These are phyloP conservation scores for Aspergillus ellipticus DNA, from an alignment of 495 filamentous ascomycete species.

Conservation along the genomic window DNA sequence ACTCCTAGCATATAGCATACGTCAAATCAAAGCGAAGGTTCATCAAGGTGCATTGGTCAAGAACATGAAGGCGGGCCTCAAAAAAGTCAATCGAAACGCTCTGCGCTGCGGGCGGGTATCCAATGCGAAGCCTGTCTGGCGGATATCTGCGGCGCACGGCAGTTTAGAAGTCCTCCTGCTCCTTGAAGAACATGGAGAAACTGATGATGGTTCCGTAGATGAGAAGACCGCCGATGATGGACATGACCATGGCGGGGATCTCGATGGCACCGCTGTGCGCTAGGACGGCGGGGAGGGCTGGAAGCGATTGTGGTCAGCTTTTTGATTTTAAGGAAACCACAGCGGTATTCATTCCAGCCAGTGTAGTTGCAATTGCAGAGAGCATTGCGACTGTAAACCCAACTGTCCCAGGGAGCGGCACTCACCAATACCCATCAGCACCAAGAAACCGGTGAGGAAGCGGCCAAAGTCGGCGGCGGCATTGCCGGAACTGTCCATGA, in stretches of 20 bases:
- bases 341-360: not conserved
- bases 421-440: constrained; percentile 97
- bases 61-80: not conserved
- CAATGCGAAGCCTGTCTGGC: not conserved
- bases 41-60: constrained; percentile 4
- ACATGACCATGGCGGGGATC: constrained; percentile 91
- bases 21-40: constrained; percentile 11
- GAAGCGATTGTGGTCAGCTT: constrained; percentile 20
- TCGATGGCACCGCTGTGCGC: constrained; percentile 79
- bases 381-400: not conserved
- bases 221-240: constrained; percentile 81
- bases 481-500: constrained; percentile 79
- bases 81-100: not conserved
- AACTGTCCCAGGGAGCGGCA: constrained; percentile 15
- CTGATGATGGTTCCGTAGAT: constrained; percentile 98
- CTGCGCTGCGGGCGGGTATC: not conserved
- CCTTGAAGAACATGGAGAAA: constrained; percentile 97
- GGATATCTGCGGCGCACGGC: not conserved
- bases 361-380: not conserved
- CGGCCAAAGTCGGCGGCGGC: constrained; percentile 85
- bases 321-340: not conserved
- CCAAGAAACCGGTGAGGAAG: constrained; percentile 92
- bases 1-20: constrained; percentile 9
- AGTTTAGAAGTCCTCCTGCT: constrained; percentile 80
- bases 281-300: constrained; percentile 87